A percentile compares a stretch with the other conserved stretches of the same genome.
These are phyloP conservation scores for Aspergillus sclerotialis DNA, from an alignment of 2,329 filamentous ascomycete species.

Conservation along the genomic window DNA sequence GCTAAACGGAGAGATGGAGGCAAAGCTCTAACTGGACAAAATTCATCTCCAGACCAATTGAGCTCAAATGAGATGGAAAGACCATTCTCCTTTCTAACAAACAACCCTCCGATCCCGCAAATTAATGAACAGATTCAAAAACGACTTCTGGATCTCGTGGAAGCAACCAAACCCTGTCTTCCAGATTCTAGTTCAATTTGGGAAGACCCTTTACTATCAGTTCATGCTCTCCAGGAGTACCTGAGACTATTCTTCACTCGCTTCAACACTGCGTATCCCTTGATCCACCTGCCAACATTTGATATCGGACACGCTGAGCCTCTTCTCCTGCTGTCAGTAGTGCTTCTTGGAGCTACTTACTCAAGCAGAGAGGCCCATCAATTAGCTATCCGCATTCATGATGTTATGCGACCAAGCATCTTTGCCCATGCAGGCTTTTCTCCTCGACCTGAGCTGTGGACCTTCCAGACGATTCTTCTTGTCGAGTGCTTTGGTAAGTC, in stretches of 20 bases:
- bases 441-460: conserved; percentile 54
- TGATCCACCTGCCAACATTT: conserved; percentile 55
- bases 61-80: too few species aligned
- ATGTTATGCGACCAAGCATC: conserved; percentile 53
- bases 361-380: conserved; percentile 53
- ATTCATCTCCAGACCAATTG: too few species aligned
- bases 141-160: conserved; percentile 45
- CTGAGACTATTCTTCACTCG: conserved; percentile 54
- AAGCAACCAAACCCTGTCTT: too few species aligned
- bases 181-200: too few species aligned
- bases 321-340: conserved; percentile 47
- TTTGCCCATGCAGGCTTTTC: conserved; percentile 53
- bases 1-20: too few species aligned
- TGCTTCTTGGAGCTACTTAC: conserved; percentile 58
- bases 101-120: too few species aligned
- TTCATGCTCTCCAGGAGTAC: conserved; percentile 48
- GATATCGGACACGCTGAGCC: conserved; percentile 44
- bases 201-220: conserved; percentile 46
- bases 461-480: conserved; percentile 54
- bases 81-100: too few species aligned
- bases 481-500: conserved; percentile 61
- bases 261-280: conserved; percentile 55
- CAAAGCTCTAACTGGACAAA: too few species aligned
- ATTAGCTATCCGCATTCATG: conserved; percentile 56
- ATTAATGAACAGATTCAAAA: too few species aligned